Evolutionary conservation across 2,329 filamentous ascomycete genomes (phyloP), one percentile per base, ranked within the genome.

Genomic region (Pseudocercospora cruenta): DNA sequence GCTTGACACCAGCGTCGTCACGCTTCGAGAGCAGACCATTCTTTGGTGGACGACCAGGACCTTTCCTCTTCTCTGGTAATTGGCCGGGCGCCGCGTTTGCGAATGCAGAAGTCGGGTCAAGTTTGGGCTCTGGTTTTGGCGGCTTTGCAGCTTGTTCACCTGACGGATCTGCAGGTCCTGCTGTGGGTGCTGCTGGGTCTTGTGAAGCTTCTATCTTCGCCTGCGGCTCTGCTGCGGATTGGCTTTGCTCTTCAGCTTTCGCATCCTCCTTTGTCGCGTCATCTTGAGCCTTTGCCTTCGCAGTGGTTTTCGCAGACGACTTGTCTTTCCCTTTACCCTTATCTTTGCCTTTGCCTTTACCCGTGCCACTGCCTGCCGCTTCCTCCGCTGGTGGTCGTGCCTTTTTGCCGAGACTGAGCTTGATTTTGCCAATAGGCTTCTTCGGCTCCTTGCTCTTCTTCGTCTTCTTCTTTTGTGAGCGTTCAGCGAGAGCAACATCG

Each of bases 21-120:
- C 91, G 84, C 79, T 93, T 93, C 1, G 91, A 94, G 87, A 93
- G 92, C 75, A 93, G 86, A 28, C 91, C 91, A 73, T 94, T 91
- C 80, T 94, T 94, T 0, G 91, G 91, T 21, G 91, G 91, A 61
- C 91, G 83, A n/a, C 91, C 91, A 9, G 91, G 91, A 14, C 91
- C 91, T 71, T 91, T 88, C 69, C 90, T 89, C 78, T 87, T 90
- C 28, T 87, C 85, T 31, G 87, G 79, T 5, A 83, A 78, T 51
- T 78, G 72, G 45, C 74, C 75, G 5, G 72, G 70, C 8, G 74
- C 70, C 14, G 77, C 67, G 47, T 71, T 73, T 43, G 72, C 74
- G 45, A 78, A 69, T 16, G 74, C 71, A 4, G 77, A 77, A 24
- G 72, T 75, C 8, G 74, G 67, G 55, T 75, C 71, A 31, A 75